Conservation (phyloP, 148 eudicot species). For the Spergularia bocconei region DNA sequence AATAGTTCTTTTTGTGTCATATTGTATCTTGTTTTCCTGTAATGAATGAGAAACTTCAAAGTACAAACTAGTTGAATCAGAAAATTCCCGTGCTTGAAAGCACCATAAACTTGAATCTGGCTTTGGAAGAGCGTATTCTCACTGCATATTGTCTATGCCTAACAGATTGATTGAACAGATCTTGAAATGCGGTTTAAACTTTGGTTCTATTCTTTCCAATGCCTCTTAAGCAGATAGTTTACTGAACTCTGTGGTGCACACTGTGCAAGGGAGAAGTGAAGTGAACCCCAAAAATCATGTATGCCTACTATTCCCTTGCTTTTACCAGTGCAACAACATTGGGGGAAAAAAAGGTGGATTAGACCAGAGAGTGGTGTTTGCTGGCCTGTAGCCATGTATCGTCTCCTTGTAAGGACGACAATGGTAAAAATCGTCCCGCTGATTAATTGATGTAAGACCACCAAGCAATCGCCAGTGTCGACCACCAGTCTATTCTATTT, state of each 20-base stretch:
- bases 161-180: neutral
- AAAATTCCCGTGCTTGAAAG: constrained; percentile 11
- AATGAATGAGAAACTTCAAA: neutral
- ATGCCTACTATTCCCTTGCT: too few species aligned
- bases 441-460: too few species aligned
- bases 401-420: too few species aligned
- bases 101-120: neutral
- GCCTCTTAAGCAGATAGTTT: neutral
- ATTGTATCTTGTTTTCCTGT: constrained; percentile 10
- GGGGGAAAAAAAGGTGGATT: too few species aligned
- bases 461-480: too few species aligned
- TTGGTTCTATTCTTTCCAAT: neutral
- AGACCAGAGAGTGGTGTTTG: too few species aligned
- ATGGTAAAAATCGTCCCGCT: too few species aligned
- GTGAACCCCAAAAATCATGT: too few species aligned
- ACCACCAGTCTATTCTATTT: too few species aligned
- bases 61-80: constrained; percentile 6
- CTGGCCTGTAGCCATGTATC: too few species aligned
- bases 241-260: neutral
- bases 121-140: neutral
- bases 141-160: too few species aligned
- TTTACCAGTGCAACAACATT: too few species aligned
- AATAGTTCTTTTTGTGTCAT: neutral
- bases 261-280: neutral
- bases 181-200: neutral